Evolutionary conservation across 1,139 yeast species (phyloP).

Genomic region (Ogataea hybrid): DNA sequence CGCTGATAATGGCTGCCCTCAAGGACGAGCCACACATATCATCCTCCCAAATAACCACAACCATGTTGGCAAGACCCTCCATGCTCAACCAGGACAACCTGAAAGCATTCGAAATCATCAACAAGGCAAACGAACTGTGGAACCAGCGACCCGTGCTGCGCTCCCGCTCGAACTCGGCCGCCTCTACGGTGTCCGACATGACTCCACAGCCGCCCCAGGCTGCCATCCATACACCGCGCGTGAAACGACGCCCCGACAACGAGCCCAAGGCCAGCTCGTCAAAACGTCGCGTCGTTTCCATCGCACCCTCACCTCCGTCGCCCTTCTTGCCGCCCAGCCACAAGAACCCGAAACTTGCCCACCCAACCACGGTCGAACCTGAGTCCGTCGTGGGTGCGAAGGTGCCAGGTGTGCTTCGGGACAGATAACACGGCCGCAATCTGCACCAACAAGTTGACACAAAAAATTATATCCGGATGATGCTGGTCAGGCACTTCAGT

Average conservation of each 20-base stretch:
- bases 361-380: slow-evolving; percentile 22
- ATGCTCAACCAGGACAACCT: slow-evolving; percentile 25
- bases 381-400: slow-evolving; percentile 12
- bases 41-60: slow-evolving; percentile 15
- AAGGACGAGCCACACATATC: slow-evolving; percentile 28
- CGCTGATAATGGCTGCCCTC: slow-evolving; percentile 30
- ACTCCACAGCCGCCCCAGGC: not conserved
- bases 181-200: slow-evolving; percentile 10
- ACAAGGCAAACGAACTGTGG: slow-evolving; percentile 35
- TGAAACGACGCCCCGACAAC: slow-evolving; percentile 13
- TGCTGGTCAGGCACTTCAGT: slow-evolving; percentile 1
- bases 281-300: slow-evolving; percentile 19
- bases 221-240: not conserved
- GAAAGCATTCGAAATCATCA: slow-evolving; percentile 32
- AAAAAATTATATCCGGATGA: not conserved
- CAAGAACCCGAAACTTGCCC: slow-evolving; percentile 18
- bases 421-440: slow-evolving; percentile 1
- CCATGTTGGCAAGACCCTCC: slow-evolving; percentile 11
- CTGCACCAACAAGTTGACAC: not conserved
- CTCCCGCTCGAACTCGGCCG: slow-evolving; percentile 12
- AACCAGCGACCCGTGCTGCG: slow-evolving; percentile 21
- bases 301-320: slow-evolving; percentile 7
- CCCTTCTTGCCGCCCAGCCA: slow-evolving; percentile 9
- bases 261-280: not conserved
- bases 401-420: slow-evolving; percentile 2